phyloP scores from a whole-genome alignment of 345 rosid species.

The Camelina sativa region DNA sequence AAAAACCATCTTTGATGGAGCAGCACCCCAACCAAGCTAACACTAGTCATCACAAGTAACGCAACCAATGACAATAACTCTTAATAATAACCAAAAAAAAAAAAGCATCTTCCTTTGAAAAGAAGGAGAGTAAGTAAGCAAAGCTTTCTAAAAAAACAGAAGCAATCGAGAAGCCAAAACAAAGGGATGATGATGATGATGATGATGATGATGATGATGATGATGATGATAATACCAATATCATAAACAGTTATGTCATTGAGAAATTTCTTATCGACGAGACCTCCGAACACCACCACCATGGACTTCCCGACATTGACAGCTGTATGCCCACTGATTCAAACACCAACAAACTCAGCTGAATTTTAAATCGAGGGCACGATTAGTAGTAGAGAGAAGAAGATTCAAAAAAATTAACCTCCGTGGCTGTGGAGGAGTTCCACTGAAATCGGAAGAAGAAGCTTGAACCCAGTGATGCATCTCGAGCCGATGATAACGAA shows the following conservation, averaged over 20 bases:
- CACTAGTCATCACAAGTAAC: slow-evolving; percentile 5
- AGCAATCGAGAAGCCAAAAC: background rate
- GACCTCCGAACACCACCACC: slow-evolving; percentile 88
- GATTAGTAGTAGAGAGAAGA: background rate
- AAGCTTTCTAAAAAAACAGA: background rate
- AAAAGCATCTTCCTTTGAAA: background rate
- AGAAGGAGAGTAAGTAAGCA: background rate
- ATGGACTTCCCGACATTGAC: slow-evolving; percentile 80
- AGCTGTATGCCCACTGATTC: slow-evolving; percentile 82
- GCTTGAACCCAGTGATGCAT: slow-evolving; percentile 97
- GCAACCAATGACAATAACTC: background rate
- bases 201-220: background rate
- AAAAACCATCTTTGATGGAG: slow-evolving; percentile 12
- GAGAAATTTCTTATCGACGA: slow-evolving; percentile 79
- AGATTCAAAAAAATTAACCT: slow-evolving; percentile 46
- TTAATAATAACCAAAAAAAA: background rate
- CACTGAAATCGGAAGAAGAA: slow-evolving; percentile 77
- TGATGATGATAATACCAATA: slow-evolving; percentile 54
- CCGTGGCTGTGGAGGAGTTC: slow-evolving; percentile 82
- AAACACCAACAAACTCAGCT: slow-evolving; percentile 11
- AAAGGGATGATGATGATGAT: background rate
- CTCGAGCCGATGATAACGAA: slow-evolving; percentile 15
- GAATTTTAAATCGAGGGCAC: slow-evolving; percentile 7
- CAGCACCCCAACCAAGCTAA: background rate
- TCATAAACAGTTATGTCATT: slow-evolving; percentile 75